These are phyloP conservation scores for Oropetium thomaeum DNA, from an alignment of 176 grass and related monocot species.

Conservation along the genomic window DNA sequence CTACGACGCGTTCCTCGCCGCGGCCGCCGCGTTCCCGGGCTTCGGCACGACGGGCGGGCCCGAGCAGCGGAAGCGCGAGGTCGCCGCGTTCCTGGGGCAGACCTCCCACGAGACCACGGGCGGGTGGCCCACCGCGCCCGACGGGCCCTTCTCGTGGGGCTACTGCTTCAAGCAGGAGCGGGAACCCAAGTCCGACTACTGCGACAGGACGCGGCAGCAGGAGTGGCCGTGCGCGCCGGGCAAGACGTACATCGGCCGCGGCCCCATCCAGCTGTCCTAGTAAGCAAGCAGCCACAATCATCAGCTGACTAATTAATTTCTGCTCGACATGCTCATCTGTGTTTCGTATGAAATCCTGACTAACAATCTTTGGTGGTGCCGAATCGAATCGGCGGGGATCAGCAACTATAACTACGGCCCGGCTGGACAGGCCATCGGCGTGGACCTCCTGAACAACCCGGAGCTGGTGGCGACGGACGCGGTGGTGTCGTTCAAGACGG, in stretches of 20 bases:
- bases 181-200: slow-evolving; percentile 28
- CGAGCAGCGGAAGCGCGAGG: slow-evolving; percentile 31
- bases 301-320: neutral
- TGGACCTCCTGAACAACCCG: slow-evolving; percentile 36
- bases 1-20: slow-evolving; percentile 50
- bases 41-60: slow-evolving; percentile 32
- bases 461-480: slow-evolving; percentile 27
- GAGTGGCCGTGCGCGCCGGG: slow-evolving; percentile 44
- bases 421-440: slow-evolving; percentile 35
- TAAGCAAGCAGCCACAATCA: too few species aligned
- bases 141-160: slow-evolving; percentile 41
- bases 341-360: neutral
- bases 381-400: neutral
- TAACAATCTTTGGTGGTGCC: neutral
- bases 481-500: slow-evolving; percentile 43
- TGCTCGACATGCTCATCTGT: neutral
- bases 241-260: slow-evolving; percentile 50
- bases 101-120: slow-evolving; percentile 80
- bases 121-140: slow-evolving; percentile 42
- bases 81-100: slow-evolving; percentile 55
- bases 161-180: slow-evolving; percentile 44
- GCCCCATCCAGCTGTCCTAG: slow-evolving; percentile 59
- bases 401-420: slow-evolving; percentile 61
- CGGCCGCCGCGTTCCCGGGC: slow-evolving; percentile 26
- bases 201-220: neutral